Evolutionary conservation across 345 rosid genomes (phyloP), one percentile per base, ranked within the genome.

Genomic region (Anacardium occidentale): DNA sequence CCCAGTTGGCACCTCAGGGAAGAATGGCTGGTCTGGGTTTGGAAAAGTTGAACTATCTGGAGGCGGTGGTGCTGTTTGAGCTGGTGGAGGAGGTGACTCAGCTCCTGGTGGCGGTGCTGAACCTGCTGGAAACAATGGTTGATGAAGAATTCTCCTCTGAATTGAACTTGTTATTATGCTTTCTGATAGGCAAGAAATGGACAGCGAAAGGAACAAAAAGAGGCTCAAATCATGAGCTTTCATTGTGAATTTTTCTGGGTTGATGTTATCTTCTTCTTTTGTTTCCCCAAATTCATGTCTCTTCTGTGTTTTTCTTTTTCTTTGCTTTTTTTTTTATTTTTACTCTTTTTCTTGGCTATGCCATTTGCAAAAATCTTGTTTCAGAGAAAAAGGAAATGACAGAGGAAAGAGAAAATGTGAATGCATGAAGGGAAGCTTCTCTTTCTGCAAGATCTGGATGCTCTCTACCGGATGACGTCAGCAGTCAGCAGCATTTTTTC

Each of bases 11-110:
- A 79, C 90, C 63, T 91, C 96, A 0, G 98, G 97, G 81, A 94
- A 94, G 71, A 94, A 94, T 4, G 98, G 98, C 77, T 91, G 91
- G 82, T 88, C 87, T 1, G 97, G 95, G 67, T 75, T 66, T 4
- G 90, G 86, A 10, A 75, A 76, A 15, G 10, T 72, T 5, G 81
- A 64, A 47, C 69, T 72, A 17, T 70, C 83, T 2, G 94, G 85
- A 0, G 95, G 84, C 2, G 95, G 89, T 0, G 90, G 69, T 0
- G 81, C 75, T 1, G 80, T 62, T 0, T 60, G 57, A 2, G 45
- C 75, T 1, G 80, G 65, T 0, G 64, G 57, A 3, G 45, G 12
- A 7, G 69, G n/a, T 3, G 57, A 21, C n/a, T 77, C 82, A 0
- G 71, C 11, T 3, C 8, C 81, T 6, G 91, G 87, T 20, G 92